Percentiles rank a stretch among this genome's conserved stretches.
phyloP scores from a whole-genome alignment of 306 rosid genomes.

The Prunus fruticosa region DNA sequence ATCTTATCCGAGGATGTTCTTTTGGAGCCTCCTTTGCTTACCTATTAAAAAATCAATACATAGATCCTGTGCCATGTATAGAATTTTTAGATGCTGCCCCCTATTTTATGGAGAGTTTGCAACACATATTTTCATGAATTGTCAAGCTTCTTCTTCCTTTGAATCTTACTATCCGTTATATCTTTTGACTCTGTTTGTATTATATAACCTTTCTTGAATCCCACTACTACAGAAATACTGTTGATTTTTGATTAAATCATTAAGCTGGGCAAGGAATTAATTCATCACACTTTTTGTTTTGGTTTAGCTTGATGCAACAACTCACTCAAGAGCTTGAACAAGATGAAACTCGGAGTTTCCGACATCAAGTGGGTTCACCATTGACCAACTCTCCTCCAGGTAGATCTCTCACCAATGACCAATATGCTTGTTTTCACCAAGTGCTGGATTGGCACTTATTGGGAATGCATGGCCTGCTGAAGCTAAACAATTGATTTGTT shows the following conservation, averaged over 20 bases:
- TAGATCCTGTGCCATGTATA: not conserved
- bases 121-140: not conserved
- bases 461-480: conserved; percentile 12
- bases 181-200: not conserved
- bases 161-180: not conserved
- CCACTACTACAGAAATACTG: not conserved
- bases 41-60: not conserved
- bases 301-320: conserved; percentile 80
- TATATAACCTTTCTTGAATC: not conserved
- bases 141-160: not conserved
- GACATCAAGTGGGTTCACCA: conserved; percentile 81
- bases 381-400: conserved; percentile 87
- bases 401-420: conserved; percentile 30
- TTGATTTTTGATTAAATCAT: not conserved
- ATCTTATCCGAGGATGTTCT: not conserved
- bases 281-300: not conserved
- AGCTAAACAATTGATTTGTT: conserved; percentile 11
- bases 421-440: conserved; percentile 1
- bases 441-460: conserved; percentile 10
- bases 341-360: conserved; percentile 66
- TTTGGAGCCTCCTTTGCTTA: not conserved
- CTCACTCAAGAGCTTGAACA: conserved; percentile 84
- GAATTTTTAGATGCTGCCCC: not conserved
- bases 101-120: not conserved
- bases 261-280: conserved; percentile 12